phyloP scores from a whole-genome alignment of 2,329 filamentous ascomycete species.

The Alternaria dauci region DNA sequence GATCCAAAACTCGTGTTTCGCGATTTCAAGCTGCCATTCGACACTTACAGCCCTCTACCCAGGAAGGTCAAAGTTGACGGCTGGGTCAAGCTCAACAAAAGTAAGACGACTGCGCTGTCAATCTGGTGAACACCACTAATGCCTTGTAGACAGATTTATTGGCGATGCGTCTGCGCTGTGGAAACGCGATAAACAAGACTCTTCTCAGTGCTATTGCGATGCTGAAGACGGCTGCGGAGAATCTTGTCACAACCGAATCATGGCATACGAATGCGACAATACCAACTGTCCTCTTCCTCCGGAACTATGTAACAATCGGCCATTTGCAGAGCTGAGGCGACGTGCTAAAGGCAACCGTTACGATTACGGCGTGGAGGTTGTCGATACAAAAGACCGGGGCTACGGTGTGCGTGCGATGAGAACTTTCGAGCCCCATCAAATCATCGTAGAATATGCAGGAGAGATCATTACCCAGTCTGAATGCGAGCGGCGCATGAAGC shows the following conservation, averaged over 20 bases:
- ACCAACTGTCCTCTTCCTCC: slow-evolving; percentile 83
- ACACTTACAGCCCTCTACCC: slow-evolving; percentile 87
- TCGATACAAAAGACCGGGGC: slow-evolving; percentile 87
- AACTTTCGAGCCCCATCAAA: slow-evolving; percentile 85
- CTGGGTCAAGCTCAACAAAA: slow-evolving; percentile 91
- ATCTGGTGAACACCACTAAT: slow-evolving; percentile 24
- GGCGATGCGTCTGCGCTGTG: slow-evolving; percentile 82
- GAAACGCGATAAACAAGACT: slow-evolving; percentile 80
- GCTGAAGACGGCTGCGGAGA: slow-evolving; percentile 82
- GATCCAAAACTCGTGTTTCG: slow-evolving; percentile 60
- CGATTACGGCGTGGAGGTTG: slow-evolving; percentile 91
- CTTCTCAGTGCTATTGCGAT: slow-evolving; percentile 67
- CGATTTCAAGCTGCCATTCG: slow-evolving; percentile 88
- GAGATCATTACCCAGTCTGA: slow-evolving; percentile 97
- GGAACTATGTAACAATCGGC: slow-evolving; percentile 82
- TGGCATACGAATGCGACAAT: slow-evolving; percentile 96
- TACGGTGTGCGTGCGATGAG: slow-evolving; percentile 92
- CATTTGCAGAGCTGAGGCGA: slow-evolving; percentile 80
- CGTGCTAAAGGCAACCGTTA: slow-evolving; percentile 78
- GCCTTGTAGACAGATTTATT: slow-evolving; percentile 79
- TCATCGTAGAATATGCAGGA: slow-evolving; percentile 98
- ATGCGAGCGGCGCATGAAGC: slow-evolving; percentile 91
- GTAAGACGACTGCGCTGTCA: slow-evolving; percentile 60
- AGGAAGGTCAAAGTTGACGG: slow-evolving; percentile 90
- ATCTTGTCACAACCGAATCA: slow-evolving; percentile 91